Conservation (phyloP, 2,329 filamentous ascomycete species). For the Dactylellina drechsleri region DNA sequence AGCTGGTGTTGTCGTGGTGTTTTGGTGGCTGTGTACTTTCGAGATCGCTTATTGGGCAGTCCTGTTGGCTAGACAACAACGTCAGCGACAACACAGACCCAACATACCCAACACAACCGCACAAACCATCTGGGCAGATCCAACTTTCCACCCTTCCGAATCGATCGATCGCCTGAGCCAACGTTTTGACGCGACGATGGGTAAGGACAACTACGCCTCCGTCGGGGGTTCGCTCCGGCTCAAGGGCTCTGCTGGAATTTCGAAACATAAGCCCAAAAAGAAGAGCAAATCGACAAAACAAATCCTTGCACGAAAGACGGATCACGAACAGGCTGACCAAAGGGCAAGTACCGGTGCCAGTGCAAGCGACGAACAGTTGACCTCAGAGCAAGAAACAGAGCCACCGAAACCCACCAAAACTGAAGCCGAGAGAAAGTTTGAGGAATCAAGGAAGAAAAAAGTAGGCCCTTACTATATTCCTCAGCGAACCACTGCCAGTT, state of each 20-base stretch:
- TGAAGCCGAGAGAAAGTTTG: conserved; percentile 41
- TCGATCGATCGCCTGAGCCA: too few species aligned
- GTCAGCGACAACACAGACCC: conserved; percentile 6
- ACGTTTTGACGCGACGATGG: conserved; percentile 9
- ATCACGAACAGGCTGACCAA: conserved; percentile 4
- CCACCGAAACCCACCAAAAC: conserved; percentile 16
- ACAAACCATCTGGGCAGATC: too few species aligned
- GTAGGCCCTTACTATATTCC: conserved; percentile 1
- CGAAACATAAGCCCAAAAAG: conserved; percentile 35
- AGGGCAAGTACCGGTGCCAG: neutral
- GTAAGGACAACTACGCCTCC: conserved; percentile 36
- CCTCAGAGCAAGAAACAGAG: neutral
- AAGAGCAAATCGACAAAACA: conserved; percentile 22
- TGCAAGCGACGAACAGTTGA: neutral
- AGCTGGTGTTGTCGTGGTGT: conserved; percentile 7
- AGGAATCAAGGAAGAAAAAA: conserved; percentile 47
- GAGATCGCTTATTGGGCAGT: neutral
- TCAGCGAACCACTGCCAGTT: neutral
- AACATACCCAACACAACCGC: neutral
- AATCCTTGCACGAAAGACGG: neutral
- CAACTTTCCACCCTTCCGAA: neutral
- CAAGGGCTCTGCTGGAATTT: conserved; percentile 35
- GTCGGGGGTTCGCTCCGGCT: conserved; percentile 38
- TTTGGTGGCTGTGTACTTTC: conserved; percentile 6
- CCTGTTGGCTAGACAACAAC: conserved; percentile 36